A percentile compares a stretch with the other conserved stretches of the same genome.
Evolutionary conservation across 306 rosid genomes (phyloP).

Genomic region (Pyrus betulifolia): DNA sequence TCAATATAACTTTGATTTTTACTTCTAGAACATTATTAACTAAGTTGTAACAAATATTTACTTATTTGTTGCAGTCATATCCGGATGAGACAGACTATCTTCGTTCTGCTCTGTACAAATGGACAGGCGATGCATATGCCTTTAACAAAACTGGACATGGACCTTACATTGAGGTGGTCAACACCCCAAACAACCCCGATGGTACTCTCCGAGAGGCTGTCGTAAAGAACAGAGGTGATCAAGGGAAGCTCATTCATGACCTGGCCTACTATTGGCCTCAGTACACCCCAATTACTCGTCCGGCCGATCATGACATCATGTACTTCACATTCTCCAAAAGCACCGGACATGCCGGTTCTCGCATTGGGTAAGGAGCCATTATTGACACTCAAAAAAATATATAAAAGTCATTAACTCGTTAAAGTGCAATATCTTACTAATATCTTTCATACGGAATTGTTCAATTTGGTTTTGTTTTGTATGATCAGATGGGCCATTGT

Average conservation of each 20-base stretch:
- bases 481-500: constrained; percentile 67
- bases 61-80: constrained; percentile 43
- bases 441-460: not conserved
- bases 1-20: not conserved
- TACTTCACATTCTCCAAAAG: constrained; percentile 80
- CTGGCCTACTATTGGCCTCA: constrained; percentile 92
- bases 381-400: too few relatives aligned
- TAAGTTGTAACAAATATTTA: not conserved
- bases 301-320: constrained; percentile 55
- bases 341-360: constrained; percentile 90
- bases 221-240: constrained; percentile 12
- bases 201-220: constrained; percentile 39
- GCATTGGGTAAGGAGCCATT: constrained; percentile 34
- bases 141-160: constrained; percentile 32
- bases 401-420: too few relatives aligned
- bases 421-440: too few relatives aligned
- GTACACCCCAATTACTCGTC: constrained; percentile 54
- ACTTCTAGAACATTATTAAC: not conserved
- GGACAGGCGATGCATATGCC: constrained; percentile 65
- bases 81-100: constrained; percentile 30
- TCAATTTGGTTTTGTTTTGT: not conserved
- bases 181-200: constrained; percentile 75
- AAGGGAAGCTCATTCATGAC: constrained; percentile 53
- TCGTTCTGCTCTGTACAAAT: constrained; percentile 47
- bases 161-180: constrained; percentile 67